Conservation (phyloP, 768 basidiomycete genomes). For the Suillus weaverae region DNA sequence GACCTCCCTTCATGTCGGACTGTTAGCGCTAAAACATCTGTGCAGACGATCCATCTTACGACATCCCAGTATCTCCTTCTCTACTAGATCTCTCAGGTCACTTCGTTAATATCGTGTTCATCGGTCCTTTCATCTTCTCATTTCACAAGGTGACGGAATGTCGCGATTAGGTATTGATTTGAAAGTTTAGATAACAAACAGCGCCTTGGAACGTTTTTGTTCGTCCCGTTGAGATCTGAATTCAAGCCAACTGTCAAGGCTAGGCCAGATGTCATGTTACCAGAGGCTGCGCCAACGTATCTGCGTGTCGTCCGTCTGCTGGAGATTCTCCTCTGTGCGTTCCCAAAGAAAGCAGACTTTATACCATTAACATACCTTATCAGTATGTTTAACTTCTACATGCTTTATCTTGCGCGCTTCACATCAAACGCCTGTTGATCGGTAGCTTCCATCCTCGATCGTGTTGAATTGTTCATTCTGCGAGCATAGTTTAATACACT, state of each 20-base stretch:
- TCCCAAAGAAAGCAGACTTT: background rate
- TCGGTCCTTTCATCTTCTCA: background rate
- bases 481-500: background rate
- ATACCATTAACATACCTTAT: background rate
- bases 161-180: background rate
- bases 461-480: background rate
- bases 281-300: background rate
- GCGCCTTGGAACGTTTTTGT: background rate
- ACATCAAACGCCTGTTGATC: background rate
- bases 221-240: background rate
- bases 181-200: background rate
- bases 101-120: background rate
- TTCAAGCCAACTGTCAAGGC: background rate
- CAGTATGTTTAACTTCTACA: background rate
- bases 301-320: background rate
- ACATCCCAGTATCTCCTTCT: background rate
- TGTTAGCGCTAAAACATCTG: background rate
- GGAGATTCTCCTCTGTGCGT: background rate
- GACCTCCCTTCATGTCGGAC: background rate
- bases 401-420: background rate
- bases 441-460: background rate
- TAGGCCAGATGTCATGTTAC: background rate
- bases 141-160: background rate
- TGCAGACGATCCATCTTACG: constrained; percentile 3
- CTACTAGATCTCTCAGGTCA: background rate